phyloP scores from a whole-genome alignment of 805 yeast species.

The Suhomyces sp. region DNA sequence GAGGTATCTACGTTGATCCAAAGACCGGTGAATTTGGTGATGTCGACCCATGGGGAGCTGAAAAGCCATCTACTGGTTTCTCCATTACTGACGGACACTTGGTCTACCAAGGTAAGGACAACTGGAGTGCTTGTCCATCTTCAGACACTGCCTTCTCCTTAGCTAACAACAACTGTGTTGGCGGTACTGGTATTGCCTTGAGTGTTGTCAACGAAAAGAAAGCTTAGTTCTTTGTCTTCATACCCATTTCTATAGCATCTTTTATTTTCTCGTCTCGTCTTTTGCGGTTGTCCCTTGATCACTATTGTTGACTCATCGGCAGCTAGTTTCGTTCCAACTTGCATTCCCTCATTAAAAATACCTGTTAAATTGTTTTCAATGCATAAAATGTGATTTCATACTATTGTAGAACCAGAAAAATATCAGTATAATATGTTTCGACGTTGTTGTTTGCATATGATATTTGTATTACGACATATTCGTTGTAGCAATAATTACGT shows the following conservation, averaged over 20 bases:
- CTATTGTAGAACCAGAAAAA: neutral
- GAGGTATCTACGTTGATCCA: slow-evolving; percentile 27
- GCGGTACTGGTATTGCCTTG: slow-evolving; percentile 30
- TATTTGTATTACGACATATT: neutral
- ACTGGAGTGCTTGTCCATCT: slow-evolving; percentile 41
- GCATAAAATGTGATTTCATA: too few species aligned
- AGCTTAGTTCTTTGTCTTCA: slow-evolving; percentile 1
- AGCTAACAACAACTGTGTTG: slow-evolving; percentile 25
- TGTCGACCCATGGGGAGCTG: slow-evolving; percentile 32
- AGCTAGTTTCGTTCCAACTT: neutral
- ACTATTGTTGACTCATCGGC: neutral
- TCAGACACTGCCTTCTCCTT: slow-evolving; percentile 24
- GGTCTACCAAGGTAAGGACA: slow-evolving; percentile 29
- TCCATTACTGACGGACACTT: slow-evolving; percentile 38
- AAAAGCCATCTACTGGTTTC: slow-evolving; percentile 39
- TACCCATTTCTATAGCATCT: neutral
- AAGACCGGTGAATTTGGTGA: slow-evolving; percentile 33
- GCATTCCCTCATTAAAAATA: slow-evolving; percentile 2
- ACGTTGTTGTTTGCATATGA: neutral
- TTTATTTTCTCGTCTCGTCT: slow-evolving; percentile 1
- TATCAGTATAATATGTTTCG: neutral
- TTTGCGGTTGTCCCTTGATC: neutral
- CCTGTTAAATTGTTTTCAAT: too few species aligned
- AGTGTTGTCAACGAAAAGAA: slow-evolving; percentile 12
- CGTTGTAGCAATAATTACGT: too few species aligned